Conservation (phyloP, 257 asterid species). For the Mentha longifolia region DNA sequence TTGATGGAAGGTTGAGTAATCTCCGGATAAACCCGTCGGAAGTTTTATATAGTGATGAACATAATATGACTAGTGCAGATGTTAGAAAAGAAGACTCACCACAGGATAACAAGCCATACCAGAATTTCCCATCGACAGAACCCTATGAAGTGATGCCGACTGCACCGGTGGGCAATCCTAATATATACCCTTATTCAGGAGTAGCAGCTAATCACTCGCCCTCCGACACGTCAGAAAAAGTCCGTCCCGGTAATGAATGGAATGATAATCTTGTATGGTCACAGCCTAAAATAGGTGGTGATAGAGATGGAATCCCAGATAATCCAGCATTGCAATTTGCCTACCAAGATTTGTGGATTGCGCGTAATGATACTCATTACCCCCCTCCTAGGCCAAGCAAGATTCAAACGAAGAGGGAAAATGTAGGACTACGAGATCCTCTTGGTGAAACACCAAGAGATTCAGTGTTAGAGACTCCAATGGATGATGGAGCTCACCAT, state of each 20-base stretch:
- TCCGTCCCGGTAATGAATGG: slow-evolving; percentile 48
- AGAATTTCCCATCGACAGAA: slow-evolving; percentile 46
- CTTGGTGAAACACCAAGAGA: slow-evolving; percentile 43
- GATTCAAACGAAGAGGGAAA: slow-evolving; percentile 66
- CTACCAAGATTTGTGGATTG: slow-evolving; percentile 86
- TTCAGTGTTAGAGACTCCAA: slow-evolving; percentile 38
- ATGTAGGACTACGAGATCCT: slow-evolving; percentile 50
- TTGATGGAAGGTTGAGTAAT: slow-evolving; percentile 72
- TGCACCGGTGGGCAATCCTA: slow-evolving; percentile 46
- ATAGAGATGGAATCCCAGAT: slow-evolving; percentile 46
- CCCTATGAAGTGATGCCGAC: slow-evolving; percentile 46
- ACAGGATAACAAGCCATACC: slow-evolving; percentile 38
- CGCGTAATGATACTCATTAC: slow-evolving; percentile 61
- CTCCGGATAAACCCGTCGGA: slow-evolving; percentile 65
- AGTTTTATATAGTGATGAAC: slow-evolving; percentile 44
- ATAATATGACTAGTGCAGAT: slow-evolving; percentile 41
- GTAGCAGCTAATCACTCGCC: slow-evolving; percentile 42
- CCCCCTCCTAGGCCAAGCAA: slow-evolving; percentile 85
- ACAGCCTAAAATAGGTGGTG: slow-evolving; percentile 51
- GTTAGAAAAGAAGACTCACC: slow-evolving; percentile 41
- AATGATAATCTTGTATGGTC: slow-evolving; percentile 49
- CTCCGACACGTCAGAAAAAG: slow-evolving; percentile 47
- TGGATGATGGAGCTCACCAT: slow-evolving; percentile 50
- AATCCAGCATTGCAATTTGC: slow-evolving; percentile 64
- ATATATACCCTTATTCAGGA: slow-evolving; percentile 36